Conservation (phyloP, 371 early-diverging fungal species). For the Mucor circinelloides region DNA sequence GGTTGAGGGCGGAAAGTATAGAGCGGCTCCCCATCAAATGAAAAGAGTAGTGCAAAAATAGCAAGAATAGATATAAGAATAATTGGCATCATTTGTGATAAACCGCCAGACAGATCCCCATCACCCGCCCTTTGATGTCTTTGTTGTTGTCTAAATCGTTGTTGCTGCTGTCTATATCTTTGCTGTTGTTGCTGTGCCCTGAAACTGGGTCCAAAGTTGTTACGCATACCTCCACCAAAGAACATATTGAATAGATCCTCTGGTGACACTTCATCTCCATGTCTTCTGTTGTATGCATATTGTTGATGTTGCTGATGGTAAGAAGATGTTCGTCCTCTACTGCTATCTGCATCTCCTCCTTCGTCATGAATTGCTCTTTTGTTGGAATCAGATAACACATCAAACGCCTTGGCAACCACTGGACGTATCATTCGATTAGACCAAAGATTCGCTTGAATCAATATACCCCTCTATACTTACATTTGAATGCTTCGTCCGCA, state of each 20-base stretch:
- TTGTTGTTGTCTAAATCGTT: constrained; percentile 12
- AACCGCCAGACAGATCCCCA: not conserved
- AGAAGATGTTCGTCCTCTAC: constrained; percentile 37
- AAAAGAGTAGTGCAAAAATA: constrained; percentile 16
- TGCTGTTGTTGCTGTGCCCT: constrained; percentile 10
- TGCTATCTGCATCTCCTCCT: constrained; percentile 70
- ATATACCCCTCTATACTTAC: constrained; percentile 30
- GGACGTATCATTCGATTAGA: not conserved
- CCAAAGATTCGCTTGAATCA: not conserved
- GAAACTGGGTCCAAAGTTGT: constrained; percentile 10
- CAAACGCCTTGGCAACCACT: constrained; percentile 90
- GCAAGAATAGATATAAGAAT: constrained; percentile 12
- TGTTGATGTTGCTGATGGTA: constrained; percentile 17
- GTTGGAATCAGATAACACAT: constrained; percentile 83
- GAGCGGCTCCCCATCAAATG: constrained; percentile 29
- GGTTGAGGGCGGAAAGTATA: constrained; percentile 41
- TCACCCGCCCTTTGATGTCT: not conserved
- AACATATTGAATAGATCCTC: constrained; percentile 94
- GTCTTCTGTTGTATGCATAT: constrained; percentile 38
- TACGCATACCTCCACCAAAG: constrained; percentile 65
- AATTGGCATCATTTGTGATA: constrained; percentile 19
- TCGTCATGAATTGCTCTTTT: constrained; percentile 89
- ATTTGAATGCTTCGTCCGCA: constrained; percentile 96
- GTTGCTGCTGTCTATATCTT: constrained; percentile 16
- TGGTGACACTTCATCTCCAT: constrained; percentile 78